These are phyloP conservation scores for Citrullus colocynthis DNA, from an alignment of 306 rosid genomes.

Conservation along the genomic window DNA sequence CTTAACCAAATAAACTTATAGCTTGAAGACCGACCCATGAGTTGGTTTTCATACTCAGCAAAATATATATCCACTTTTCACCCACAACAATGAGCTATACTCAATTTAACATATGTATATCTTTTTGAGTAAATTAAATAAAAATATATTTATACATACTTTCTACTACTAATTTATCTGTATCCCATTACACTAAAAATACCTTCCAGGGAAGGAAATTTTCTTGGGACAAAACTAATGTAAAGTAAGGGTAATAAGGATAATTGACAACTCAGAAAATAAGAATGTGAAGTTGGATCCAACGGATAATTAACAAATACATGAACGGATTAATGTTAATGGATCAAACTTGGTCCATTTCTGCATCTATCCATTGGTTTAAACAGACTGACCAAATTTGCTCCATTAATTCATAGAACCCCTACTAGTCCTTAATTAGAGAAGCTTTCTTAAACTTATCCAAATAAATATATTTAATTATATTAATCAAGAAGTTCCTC, in stretches of 20 bases:
- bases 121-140: too few species aligned
- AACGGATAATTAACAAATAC: neutral
- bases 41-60: too few species aligned
- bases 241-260: neutral
- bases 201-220: neutral
- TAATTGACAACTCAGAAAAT: neutral
- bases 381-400: constrained; percentile 55
- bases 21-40: too few species aligned
- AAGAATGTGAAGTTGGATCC: neutral
- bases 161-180: too few species aligned
- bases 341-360: constrained; percentile 83
- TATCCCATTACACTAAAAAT: neutral
- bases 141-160: too few species aligned
- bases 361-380: constrained; percentile 4
- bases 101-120: too few species aligned
- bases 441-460: neutral
- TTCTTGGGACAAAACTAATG: neutral
- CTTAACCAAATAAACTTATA: too few species aligned
- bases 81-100: too few species aligned
- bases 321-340: constrained; percentile 26
- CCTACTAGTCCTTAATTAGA: neutral
- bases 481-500: constrained; percentile 18
- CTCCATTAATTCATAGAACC: constrained; percentile 28
- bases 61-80: too few species aligned
- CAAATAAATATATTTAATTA: neutral